Percentiles rank a stretch among this genome's conserved stretches.
phyloP scores from a whole-genome alignment of 2,329 filamentous ascomycete genomes.

The Torrubiellomyces zombiae region DNA sequence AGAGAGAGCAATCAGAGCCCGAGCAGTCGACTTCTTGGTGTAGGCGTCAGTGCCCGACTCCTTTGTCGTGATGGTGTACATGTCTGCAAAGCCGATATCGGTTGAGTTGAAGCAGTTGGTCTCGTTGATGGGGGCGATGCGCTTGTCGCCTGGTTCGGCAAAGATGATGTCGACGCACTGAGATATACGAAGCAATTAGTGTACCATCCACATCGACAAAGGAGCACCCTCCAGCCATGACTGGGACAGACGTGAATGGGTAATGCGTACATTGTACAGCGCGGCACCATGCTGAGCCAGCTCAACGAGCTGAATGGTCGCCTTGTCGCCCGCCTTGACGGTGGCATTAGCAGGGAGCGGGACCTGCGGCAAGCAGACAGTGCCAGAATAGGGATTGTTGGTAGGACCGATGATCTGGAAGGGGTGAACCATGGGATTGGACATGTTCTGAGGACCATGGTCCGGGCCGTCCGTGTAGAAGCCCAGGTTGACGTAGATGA shows the following conservation, averaged over 20 bases:
- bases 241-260: no score
- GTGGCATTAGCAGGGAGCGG: conserved; percentile 57
- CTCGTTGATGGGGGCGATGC: conserved; percentile 54
- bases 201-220: background rate
- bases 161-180: conserved; percentile 94
- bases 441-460: conserved; percentile 67
- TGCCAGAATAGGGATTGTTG: conserved; percentile 73
- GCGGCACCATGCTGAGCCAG: conserved; percentile 68
- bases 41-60: conserved; percentile 19
- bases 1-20: no score
- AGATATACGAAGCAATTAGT: background rate
- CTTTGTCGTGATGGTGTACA: conserved; percentile 52
- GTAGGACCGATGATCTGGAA: conserved; percentile 73
- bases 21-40: no score
- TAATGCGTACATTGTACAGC: conserved; percentile 53
- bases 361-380: conserved; percentile 79
- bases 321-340: conserved; percentile 68
- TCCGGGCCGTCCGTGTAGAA: conserved; percentile 52
- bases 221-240: no score
- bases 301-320: conserved; percentile 81
- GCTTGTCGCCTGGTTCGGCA: conserved; percentile 53
- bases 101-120: conserved; percentile 82
- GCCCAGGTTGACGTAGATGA: conserved; percentile 84
- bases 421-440: conserved; percentile 59
- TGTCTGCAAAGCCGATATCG: conserved; percentile 56